Percentiles rank a stretch among this genome's conserved stretches.
These are phyloP conservation scores for Gremmenia infestans DNA, from an alignment of 2,329 filamentous ascomycete genomes.

Conservation along the genomic window DNA sequence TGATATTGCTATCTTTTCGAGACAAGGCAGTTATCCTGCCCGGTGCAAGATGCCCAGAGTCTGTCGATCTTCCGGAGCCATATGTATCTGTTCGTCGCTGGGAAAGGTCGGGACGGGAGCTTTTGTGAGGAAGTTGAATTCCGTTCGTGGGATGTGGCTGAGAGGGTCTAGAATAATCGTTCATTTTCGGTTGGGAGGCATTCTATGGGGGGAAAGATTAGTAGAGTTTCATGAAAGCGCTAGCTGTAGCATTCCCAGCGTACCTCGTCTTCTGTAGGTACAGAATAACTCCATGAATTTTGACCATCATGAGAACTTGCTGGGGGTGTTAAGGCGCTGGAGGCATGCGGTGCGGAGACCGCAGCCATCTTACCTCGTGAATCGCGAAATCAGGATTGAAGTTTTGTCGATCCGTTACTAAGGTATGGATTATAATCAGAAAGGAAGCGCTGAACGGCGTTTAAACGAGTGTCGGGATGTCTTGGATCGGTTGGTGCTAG, in stretches of 20 bases:
- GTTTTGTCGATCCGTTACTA: not conserved
- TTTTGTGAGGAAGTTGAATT: constrained; percentile 14
- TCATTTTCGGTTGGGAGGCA: constrained; percentile 14
- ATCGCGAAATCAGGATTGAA: constrained; percentile 8
- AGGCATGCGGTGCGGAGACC: constrained; percentile 32
- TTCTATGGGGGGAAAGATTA: constrained; percentile 9
- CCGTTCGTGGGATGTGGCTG: constrained; percentile 22
- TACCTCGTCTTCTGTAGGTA: constrained; percentile 27
- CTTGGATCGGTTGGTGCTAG: not conserved
- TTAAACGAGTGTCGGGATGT: not conserved
- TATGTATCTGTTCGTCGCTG: constrained; percentile 18
- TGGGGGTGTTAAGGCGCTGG: constrained; percentile 28
- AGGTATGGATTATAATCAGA: not conserved
- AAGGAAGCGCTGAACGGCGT: too few relatives aligned
- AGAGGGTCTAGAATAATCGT: constrained; percentile 16
- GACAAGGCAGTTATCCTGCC: constrained; percentile 33
- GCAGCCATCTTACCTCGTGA: constrained; percentile 28
- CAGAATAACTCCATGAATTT: constrained; percentile 30
- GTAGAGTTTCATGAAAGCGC: not conserved
- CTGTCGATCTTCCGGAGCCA: constrained; percentile 13
- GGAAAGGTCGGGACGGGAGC: constrained; percentile 23
- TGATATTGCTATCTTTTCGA: constrained; percentile 38
- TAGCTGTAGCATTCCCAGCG: constrained; percentile 4
- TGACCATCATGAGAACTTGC: constrained; percentile 28
- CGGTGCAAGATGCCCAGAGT: constrained; percentile 30